Percentiles rank a stretch among this genome's conserved stretches.
phyloP scores from a whole-genome alignment of 2,329 filamentous ascomycete species.

The Amphichorda felina region DNA sequence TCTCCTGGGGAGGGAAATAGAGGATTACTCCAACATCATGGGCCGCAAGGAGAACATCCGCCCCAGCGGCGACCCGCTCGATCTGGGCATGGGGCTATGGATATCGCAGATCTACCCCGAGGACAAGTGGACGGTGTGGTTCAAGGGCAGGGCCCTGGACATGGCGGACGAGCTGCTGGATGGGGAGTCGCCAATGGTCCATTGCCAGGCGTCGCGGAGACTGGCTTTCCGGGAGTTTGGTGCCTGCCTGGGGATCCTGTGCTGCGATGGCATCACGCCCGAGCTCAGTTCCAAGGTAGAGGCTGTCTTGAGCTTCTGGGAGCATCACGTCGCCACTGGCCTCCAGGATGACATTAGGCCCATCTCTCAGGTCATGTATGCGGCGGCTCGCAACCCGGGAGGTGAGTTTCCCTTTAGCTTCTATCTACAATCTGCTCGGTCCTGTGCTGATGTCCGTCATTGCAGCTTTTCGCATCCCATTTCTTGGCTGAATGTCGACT shows the following conservation, averaged over 20 bases:
- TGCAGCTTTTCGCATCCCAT: not conserved
- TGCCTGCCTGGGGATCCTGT: constrained; percentile 33
- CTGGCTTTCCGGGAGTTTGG: constrained; percentile 45
- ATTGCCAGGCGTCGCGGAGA: constrained; percentile 13
- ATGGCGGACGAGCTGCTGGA: constrained; percentile 12
- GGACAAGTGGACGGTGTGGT: constrained; percentile 32
- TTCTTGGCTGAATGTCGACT: not conserved
- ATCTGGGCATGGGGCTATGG: constrained; percentile 49
- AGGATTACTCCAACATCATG: constrained; percentile 37
- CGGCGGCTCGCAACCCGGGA: constrained; percentile 40
- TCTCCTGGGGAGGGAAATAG: constrained; percentile 33
- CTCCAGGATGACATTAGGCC: constrained; percentile 29
- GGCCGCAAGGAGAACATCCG: constrained; percentile 26
- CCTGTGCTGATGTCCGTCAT: too few relatives aligned
- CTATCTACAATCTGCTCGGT: not conserved
- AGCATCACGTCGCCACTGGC: constrained; percentile 17
- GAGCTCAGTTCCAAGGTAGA: constrained; percentile 12
- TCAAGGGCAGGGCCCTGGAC: constrained; percentile 18
- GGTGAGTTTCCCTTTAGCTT: constrained; percentile 26
- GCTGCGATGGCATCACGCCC: constrained; percentile 21
- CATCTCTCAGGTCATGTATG: constrained; percentile 46
- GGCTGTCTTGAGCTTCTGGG: constrained; percentile 20
- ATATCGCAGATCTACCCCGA: constrained; percentile 35
- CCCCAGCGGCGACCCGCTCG: constrained; percentile 36
- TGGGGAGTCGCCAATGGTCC: constrained; percentile 8